These are phyloP conservation scores for Sugiyamaella paludigena DNA, from an alignment of 1,139 yeast species.

Conservation along the genomic window DNA sequence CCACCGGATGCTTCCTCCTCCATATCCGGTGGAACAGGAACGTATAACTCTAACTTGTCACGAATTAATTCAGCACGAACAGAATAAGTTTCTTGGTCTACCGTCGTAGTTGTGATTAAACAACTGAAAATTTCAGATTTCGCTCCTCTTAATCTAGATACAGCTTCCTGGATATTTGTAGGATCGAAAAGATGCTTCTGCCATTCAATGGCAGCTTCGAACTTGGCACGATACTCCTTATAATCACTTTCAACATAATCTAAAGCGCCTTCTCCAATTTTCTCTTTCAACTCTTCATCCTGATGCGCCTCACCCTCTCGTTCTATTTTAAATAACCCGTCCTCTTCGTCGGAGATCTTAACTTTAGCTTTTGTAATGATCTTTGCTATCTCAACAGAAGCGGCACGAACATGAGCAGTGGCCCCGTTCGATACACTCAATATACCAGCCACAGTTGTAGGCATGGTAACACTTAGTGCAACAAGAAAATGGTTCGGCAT, in stretches of 20 bases:
- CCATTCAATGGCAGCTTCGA: constrained; percentile 13
- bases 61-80: constrained; percentile 10
- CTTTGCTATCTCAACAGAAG: constrained; percentile 56
- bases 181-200: constrained; percentile 22
- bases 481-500: constrained; percentile 81
- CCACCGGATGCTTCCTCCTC: constrained; percentile 14
- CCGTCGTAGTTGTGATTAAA: constrained; percentile 2
- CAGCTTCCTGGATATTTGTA: constrained; percentile 9
- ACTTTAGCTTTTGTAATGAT: constrained; percentile 41
- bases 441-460: constrained; percentile 59
- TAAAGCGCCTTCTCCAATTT: constrained; percentile 23
- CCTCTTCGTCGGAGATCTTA: constrained; percentile 18
- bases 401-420: constrained; percentile 56
- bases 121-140: constrained; percentile 10
- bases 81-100: constrained; percentile 4
- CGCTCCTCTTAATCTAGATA: constrained; percentile 5
- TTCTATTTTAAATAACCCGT: constrained; percentile 3
- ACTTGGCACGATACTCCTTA: constrained; percentile 23
- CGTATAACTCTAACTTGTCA: constrained; percentile 19
- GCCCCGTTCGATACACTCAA: constrained; percentile 51
- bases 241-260: constrained; percentile 21
- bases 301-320: constrained; percentile 12
- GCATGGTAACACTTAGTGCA: constrained; percentile 55
- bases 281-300: constrained; percentile 9
- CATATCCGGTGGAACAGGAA: constrained; percentile 20